phyloP scores from a whole-genome alignment of 2,329 filamentous ascomycete species.

The Colletotrichum cordylinicola region DNA sequence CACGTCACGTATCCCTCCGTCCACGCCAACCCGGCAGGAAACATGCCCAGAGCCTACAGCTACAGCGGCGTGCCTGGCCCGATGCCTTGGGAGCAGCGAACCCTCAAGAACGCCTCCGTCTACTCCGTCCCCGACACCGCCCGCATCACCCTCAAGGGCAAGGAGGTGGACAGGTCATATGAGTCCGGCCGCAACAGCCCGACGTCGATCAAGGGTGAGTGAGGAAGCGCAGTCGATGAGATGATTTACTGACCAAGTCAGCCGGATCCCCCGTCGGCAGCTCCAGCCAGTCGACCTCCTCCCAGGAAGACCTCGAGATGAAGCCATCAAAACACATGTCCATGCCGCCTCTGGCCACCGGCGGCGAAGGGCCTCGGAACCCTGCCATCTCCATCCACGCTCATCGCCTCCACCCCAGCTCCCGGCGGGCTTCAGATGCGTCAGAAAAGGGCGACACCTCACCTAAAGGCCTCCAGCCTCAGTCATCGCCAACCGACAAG shows the following conservation, averaged over 20 bases:
- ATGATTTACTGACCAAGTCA: not conserved
- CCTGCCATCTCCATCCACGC: not conserved
- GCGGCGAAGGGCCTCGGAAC: not conserved
- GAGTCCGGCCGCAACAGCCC: conserved; percentile 40
- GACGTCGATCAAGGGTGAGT: conserved; percentile 41
- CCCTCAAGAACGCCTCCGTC: conserved; percentile 30
- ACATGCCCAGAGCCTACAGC: conserved; percentile 49
- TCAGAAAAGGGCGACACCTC: conserved; percentile 25
- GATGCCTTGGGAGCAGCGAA: conserved; percentile 30
- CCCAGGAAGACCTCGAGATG: conserved; percentile 47
- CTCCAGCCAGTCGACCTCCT: conserved; percentile 42
- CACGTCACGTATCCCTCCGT: conserved; percentile 51
- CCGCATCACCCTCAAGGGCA: conserved; percentile 44
- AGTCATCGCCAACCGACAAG: not conserved
- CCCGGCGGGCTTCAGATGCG: conserved; percentile 33
- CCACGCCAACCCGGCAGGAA: conserved; percentile 43
- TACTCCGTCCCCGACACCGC: conserved; percentile 32
- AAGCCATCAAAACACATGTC: conserved; percentile 27
- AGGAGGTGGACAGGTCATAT: conserved; percentile 42
- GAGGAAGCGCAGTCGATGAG: not conserved
- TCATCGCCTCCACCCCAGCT: conserved; percentile 31
- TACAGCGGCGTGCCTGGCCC: conserved; percentile 42
- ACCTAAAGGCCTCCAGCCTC: not conserved
- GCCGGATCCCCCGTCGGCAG: conserved; percentile 37
- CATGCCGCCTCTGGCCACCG: not conserved